Conservation (phyloP, 306 rosid genomes). For the Begonia fuchsioides region DNA sequence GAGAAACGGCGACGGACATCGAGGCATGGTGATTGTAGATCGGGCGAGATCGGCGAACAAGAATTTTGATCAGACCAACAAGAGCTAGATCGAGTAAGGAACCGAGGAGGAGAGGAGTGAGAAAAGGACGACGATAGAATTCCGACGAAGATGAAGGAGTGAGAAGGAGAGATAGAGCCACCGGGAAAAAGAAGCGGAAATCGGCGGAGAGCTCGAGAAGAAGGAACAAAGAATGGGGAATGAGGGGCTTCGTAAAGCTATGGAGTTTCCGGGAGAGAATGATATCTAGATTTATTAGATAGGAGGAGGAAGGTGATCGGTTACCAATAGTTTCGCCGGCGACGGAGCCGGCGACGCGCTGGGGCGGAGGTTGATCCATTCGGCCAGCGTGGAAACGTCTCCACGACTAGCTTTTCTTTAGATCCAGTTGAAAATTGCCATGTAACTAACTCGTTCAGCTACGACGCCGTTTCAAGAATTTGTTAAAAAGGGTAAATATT, state of each 20-base stretch:
- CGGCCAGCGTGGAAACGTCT: no score
- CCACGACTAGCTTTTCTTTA: no score
- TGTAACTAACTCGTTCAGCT: no score
- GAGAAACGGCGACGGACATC: conserved; percentile 40
- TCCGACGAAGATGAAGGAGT: conserved; percentile 20
- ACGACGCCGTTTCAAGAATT: no score
- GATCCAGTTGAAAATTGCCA: no score
- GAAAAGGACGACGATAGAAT: conserved; percentile 28
- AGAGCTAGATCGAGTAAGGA: conserved; percentile 51
- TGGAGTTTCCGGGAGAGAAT: conserved; percentile 30
- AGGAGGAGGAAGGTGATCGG: conserved; percentile 15
- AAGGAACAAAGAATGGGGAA: conserved; percentile 24
- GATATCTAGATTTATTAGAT: conserved; percentile 20
- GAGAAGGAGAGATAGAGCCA: conserved; percentile 30
- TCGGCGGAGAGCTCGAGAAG: conserved; percentile 49
- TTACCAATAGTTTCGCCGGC: not conserved
- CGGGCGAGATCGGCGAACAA: conserved; percentile 51
- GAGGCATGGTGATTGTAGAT: conserved; percentile 24
- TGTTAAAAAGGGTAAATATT: no score
- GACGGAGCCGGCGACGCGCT: not conserved
- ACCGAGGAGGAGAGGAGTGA: conserved; percentile 43
- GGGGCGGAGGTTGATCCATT: conserved; percentile 2
- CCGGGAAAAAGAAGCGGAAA: conserved; percentile 54
- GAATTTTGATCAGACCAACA: conserved; percentile 34
- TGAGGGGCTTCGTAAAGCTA: conserved; percentile 16